A percentile compares a stretch with the other conserved stretches of the same genome.
These are phyloP conservation scores for Aspergillus neotritici DNA, from an alignment of 2,329 filamentous ascomycete species.

Conservation along the genomic window DNA sequence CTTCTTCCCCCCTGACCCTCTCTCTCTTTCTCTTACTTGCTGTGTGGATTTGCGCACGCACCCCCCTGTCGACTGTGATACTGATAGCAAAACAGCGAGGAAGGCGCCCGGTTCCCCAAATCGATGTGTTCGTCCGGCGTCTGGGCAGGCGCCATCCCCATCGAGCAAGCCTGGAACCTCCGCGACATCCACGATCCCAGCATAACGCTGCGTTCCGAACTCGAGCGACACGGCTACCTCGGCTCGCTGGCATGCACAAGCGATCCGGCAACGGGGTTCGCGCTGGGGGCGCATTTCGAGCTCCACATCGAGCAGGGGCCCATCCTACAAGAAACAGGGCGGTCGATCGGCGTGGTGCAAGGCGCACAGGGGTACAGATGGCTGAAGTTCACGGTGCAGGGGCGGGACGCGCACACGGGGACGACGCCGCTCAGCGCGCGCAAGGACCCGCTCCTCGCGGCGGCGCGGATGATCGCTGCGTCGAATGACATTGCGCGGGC, in stretches of 20 bases:
- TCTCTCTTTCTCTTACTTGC: not conserved
- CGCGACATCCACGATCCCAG: constrained; percentile 52
- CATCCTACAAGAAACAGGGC: constrained; percentile 56
- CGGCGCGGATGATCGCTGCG: constrained; percentile 58
- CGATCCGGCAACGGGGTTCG: constrained; percentile 39
- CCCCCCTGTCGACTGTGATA: no score
- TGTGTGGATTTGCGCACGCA: no score
- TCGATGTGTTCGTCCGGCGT: constrained; percentile 69
- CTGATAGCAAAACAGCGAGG: constrained; percentile 51
- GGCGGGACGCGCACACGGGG: constrained; percentile 63
- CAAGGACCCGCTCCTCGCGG: constrained; percentile 59
- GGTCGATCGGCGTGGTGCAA: constrained; percentile 60
- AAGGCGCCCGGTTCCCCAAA: constrained; percentile 69
- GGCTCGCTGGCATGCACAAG: constrained; percentile 52
- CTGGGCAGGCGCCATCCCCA: constrained; percentile 60
- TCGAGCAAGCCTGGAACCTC: constrained; percentile 55
- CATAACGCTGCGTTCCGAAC: constrained; percentile 56
- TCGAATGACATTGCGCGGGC: constrained; percentile 56
- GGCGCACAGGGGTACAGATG: constrained; percentile 67
- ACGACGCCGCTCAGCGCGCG: constrained; percentile 60
- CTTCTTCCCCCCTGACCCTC: not conserved
- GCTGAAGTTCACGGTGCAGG: constrained; percentile 59
- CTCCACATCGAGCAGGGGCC: constrained; percentile 77
- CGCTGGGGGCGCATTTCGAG: constrained; percentile 71
- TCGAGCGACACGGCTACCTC: constrained; percentile 63